These are phyloP conservation scores for Nannochloropsis salina DNA, from an alignment of 108 stramenopile genomes.

Conservation along the genomic window DNA sequence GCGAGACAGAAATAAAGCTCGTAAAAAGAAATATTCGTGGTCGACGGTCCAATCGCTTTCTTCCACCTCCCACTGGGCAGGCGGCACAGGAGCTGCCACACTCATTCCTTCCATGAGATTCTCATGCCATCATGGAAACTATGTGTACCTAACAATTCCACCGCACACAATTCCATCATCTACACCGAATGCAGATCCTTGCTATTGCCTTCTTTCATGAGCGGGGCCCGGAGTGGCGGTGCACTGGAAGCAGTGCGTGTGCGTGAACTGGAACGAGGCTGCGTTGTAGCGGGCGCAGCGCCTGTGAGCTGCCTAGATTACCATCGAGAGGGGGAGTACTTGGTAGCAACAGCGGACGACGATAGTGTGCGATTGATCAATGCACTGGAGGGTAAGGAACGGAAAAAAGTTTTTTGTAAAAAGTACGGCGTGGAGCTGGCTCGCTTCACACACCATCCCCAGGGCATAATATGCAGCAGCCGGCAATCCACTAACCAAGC, in stretches of 20 bases:
- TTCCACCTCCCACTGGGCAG: too few species aligned
- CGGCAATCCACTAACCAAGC: background rate
- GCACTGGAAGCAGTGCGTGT: background rate
- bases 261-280: conserved; percentile 21
- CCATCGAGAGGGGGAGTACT: conserved; percentile 54
- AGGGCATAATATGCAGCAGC: conserved; percentile 32
- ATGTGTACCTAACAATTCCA: too few species aligned
- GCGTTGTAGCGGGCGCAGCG: conserved; percentile 38
- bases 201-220: too few species aligned
- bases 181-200: too few species aligned
- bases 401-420: conserved; percentile 50
- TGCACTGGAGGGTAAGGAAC: conserved; percentile 48
- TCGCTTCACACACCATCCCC: conserved; percentile 55
- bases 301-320: conserved; percentile 51
- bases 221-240: background rate
- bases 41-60: too few species aligned
- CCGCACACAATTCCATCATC: too few species aligned
- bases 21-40: too few species aligned
- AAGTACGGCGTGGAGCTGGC: conserved; percentile 48
- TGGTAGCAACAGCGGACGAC: conserved; percentile 39
- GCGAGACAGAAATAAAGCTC: too few species aligned
- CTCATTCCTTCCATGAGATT: too few species aligned
- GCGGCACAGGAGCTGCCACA: too few species aligned
- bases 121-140: too few species aligned
- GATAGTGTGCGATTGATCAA: conserved; percentile 49